Conservation (phyloP, 108 stramenopile species). For the Fragilaria radians region DNA sequence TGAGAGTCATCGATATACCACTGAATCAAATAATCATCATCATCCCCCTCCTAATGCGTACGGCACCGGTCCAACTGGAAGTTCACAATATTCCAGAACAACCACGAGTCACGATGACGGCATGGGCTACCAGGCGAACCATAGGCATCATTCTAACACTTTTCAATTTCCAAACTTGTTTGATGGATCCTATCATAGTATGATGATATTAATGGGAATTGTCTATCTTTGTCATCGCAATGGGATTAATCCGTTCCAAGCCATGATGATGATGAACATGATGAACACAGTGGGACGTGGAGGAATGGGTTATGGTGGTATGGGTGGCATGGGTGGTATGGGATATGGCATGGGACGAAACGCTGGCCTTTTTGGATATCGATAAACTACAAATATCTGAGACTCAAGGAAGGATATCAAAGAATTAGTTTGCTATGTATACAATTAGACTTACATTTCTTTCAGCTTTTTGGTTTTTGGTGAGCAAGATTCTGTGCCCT, state of each 20-base stretch:
- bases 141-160: background rate
- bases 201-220: slow-evolving; percentile 33
- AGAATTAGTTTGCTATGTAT: too few relatives aligned
- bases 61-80: too few relatives aligned
- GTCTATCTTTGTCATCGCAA: slow-evolving; percentile 41
- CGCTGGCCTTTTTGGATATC: background rate
- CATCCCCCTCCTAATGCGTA: background rate
- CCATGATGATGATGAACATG: slow-evolving; percentile 47
- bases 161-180: slow-evolving; percentile 39
- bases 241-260: slow-evolving; percentile 66
- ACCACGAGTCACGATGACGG: slow-evolving; percentile 6
- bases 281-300: slow-evolving; percentile 30
- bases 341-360: background rate
- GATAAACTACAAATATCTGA: background rate
- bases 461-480: too few relatives aligned
- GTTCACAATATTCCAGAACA: too few relatives aligned
- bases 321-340: background rate
- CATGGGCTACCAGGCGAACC: background rate
- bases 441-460: too few relatives aligned
- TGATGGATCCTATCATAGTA: slow-evolving; percentile 41
- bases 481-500: too few relatives aligned
- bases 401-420: too few relatives aligned
- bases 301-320: slow-evolving; percentile 8
- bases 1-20: slow-evolving; percentile 4
- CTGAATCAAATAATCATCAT: slow-evolving; percentile 7